Base-by-base conservation (phyloP, 2,329 filamentous ascomycete species). In the Xylariomycetidae sp. region DNA sequence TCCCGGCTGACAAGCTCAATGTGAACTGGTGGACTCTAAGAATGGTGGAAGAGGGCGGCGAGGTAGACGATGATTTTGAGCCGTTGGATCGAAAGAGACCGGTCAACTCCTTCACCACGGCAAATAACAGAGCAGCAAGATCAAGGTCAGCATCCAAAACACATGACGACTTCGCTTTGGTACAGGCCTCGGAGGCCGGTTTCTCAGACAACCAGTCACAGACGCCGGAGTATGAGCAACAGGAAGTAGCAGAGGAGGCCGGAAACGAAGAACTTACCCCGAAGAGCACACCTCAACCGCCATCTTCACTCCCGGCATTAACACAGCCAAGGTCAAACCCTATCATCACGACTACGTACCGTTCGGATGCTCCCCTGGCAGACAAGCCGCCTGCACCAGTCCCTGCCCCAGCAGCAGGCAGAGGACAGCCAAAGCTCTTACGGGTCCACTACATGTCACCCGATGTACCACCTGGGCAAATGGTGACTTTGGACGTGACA, bases 21-120 rank as follows among this genome's bases (percentile, higher is more conserved):
- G 80, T 89, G 47, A 90, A 90, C 51, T 79, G 79, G 65, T 92
- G 84, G 82, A 85, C 79, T 16, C 62, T 93, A 35, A 74, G 85
- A 25, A 88, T 93, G 78, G 84, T 89, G 2, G 79, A 92, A 40
- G 79, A 92, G 52, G 84, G 85, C 35, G 86, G 83, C 30, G 85
- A 92, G 51, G 79, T 90, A 1, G 85, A 93, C 46, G 83, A 87
- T 44, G 86, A 92, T 51, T 92, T 92, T 44, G 84, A 85, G 19
- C 79, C 85, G 0, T 67, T 92, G 25, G 81, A 84, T 37, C 72
- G 85, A 22, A 85, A 76, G 15, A 83, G 82, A 48, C 73, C 79
- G 2, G 68, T 92, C n/a, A 76, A 74, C 5, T 79, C 85, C 14
- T 92, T 90, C 48, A 86, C 85, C 23, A 87, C 84, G 6, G 84